Base-by-base conservation (phyloP, 805 yeast genomes). In the Saccharomyces jurei region DNA sequence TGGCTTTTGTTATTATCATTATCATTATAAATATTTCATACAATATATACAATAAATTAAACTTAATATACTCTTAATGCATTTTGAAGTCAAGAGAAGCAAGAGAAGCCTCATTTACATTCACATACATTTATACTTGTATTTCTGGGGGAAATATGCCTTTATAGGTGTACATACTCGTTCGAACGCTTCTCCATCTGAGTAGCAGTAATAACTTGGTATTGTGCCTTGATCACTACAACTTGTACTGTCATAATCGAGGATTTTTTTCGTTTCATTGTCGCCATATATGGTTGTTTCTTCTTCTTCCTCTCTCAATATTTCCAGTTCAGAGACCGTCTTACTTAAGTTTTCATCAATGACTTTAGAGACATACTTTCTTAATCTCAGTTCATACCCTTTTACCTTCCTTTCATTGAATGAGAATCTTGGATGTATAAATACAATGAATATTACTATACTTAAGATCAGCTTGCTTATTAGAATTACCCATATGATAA, bases 401-500 rank as follows among this genome's bases (percentile, higher is more conserved):
- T 17, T 17, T 1, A 8, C 44, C 44, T 36, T 36, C 25, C 10
- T 36, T 36, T 36, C 22, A 21, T 17, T 17, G 3, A 25, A 17
- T 11, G 17, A 36, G 21, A 36, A 36, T 17, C 25, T 36, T 8
- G 44, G 44, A 36, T 17, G 44, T 36, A 36, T 9, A 36, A 17
- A 36, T 3, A 36, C 17, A 11, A 36, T 10, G 25, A 36, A 36
- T 36, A 36, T 36, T 36, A 36, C 6, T 21, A 36, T 21, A 11
- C 44, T 36, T 17, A 54, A 21, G 2, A 74, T 60, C 55, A 86
- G 77, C 62, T 76, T 74, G 54, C 80, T 64, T 59, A 85, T 78
- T 73, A 86, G 86, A 54, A 86, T 71, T 9, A 82, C 72, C 90
- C 92, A 89, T 60, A 89, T 77, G 22, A 80, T 68, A 60, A 89